These are phyloP conservation scores for Fusarium robinianum DNA, from an alignment of 2,329 filamentous ascomycete species.

Conservation along the genomic window DNA sequence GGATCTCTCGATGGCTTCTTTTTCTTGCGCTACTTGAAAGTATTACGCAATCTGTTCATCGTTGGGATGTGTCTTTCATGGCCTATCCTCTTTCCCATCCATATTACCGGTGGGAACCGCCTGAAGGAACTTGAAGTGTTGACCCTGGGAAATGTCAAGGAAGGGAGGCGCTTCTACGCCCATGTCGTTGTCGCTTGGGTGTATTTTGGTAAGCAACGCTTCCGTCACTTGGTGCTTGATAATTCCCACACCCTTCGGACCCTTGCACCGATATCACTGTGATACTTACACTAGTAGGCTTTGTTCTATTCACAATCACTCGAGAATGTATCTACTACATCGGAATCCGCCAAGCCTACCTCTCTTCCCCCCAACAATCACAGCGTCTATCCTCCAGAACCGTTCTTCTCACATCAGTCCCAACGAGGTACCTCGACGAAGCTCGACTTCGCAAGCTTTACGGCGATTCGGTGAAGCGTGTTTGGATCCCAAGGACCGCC, in stretches of 20 bases:
- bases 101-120: slow-evolving; percentile 75
- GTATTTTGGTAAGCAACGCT: slow-evolving; percentile 57
- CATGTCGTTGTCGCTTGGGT: slow-evolving; percentile 81
- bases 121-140: slow-evolving; percentile 74
- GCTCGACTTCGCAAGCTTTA: slow-evolving; percentile 79
- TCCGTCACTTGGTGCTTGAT: neutral
- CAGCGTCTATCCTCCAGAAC: slow-evolving; percentile 88
- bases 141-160: slow-evolving; percentile 74
- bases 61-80: slow-evolving; percentile 84
- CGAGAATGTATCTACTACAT: slow-evolving; percentile 90
- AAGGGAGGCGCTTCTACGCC: slow-evolving; percentile 71
- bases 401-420: slow-evolving; percentile 86
- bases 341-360: slow-evolving; percentile 89
- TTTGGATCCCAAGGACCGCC: slow-evolving; percentile 83
- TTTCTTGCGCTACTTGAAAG: slow-evolving; percentile 71
- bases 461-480: slow-evolving; percentile 75
- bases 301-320: slow-evolving; percentile 86
- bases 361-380: slow-evolving; percentile 81
- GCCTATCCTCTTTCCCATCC: slow-evolving; percentile 85
- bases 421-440: slow-evolving; percentile 75
- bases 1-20: slow-evolving; percentile 92
- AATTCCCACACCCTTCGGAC: neutral
- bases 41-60: slow-evolving; percentile 82
- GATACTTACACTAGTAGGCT: slow-evolving; percentile 54
- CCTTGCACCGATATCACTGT: too few relatives aligned